phyloP scores from a whole-genome alignment of 345 rosid genomes.

The Erucastrum elatum region DNA sequence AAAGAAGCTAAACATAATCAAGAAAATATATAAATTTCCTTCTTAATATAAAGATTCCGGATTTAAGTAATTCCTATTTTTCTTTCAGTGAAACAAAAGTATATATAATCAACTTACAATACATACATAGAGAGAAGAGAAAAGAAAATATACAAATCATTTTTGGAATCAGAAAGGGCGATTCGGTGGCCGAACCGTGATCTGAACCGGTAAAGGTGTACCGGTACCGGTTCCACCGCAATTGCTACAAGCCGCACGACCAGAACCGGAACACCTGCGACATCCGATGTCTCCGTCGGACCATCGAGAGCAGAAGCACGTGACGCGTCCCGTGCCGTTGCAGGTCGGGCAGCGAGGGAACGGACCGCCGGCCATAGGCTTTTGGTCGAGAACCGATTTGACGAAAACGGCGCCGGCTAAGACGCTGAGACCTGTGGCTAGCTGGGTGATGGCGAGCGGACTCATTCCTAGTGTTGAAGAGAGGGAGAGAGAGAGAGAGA shows the following conservation, averaged over 20 bases:
- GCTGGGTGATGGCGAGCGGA: slow-evolving; percentile 72
- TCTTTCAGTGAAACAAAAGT: slow-evolving; percentile 12
- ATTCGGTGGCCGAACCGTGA: slow-evolving; percentile 57
- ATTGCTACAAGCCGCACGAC: slow-evolving; percentile 73
- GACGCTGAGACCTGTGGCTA: slow-evolving; percentile 79
- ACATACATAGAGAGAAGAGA: background rate
- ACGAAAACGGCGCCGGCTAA: slow-evolving; percentile 84
- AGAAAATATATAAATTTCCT: background rate
- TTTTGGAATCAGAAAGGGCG: slow-evolving; percentile 40
- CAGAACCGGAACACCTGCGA: slow-evolving; percentile 85
- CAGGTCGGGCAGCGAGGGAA: slow-evolving; percentile 68
- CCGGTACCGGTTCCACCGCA: slow-evolving; percentile 97
- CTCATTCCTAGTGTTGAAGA: slow-evolving; percentile 38
- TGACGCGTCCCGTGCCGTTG: slow-evolving; percentile 84
- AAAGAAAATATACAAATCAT: slow-evolving; percentile 10
- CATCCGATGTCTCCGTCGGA: slow-evolving; percentile 93
- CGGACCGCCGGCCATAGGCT: slow-evolving; percentile 89
- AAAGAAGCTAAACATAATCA: slow-evolving; percentile 1
- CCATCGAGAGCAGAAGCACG: slow-evolving; percentile 82
- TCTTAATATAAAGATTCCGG: background rate
- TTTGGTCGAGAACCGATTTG: slow-evolving; percentile 83
- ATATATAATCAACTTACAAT: slow-evolving; percentile 30
- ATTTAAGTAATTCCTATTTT: background rate
- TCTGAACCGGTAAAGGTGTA: slow-evolving; percentile 76
- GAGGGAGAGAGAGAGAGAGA: no score